Percentiles rank a stretch among this genome's conserved stretches.
These are phyloP conservation scores for Rhexocercosporidium sp. DNA, from an alignment of 2,329 filamentous ascomycete species.

Conservation along the genomic window DNA sequence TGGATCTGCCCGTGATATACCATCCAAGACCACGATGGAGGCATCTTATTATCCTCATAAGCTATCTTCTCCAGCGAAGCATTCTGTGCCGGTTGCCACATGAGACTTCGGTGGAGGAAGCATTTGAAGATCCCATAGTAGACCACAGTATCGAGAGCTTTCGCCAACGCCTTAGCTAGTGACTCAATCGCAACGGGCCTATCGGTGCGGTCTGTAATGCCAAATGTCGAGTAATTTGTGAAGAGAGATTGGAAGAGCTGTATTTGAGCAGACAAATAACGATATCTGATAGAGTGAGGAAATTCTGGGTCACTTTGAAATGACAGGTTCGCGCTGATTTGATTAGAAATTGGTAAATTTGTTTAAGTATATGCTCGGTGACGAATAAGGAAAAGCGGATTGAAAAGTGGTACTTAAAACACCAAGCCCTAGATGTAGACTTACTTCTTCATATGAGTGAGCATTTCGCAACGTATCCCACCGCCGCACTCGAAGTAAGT, in stretches of 20 bases:
- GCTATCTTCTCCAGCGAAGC: background rate
- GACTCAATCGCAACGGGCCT: conserved; percentile 15
- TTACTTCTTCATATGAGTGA: too few relatives aligned
- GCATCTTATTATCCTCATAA: background rate
- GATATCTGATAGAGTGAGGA: background rate
- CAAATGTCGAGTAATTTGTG: conserved; percentile 11
- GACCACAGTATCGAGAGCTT: conserved; percentile 5
- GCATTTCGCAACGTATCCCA: background rate
- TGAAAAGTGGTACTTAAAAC: background rate
- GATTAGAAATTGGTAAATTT: background rate
- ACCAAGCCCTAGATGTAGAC: background rate
- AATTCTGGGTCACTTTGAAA: conserved; percentile 17
- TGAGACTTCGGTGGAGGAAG: conserved; percentile 10
- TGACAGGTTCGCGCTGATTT: conserved; percentile 1
- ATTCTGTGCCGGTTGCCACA: too few relatives aligned
- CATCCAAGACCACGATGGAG: background rate
- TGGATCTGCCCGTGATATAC: background rate
- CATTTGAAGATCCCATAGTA: conserved; percentile 7
- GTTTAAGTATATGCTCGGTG: background rate
- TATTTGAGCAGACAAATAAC: conserved; percentile 1
- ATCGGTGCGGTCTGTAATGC: conserved; percentile 5
- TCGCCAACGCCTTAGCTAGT: conserved; percentile 7
- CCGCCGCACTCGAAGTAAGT: conserved; percentile 3
- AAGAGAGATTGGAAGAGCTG: conserved; percentile 14
- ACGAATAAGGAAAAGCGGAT: background rate